Percentiles rank a stretch among this genome's conserved stretches.
Conservation (phyloP, 2,329 filamentous ascomycete species). For the Talaromyces piceae region DNA sequence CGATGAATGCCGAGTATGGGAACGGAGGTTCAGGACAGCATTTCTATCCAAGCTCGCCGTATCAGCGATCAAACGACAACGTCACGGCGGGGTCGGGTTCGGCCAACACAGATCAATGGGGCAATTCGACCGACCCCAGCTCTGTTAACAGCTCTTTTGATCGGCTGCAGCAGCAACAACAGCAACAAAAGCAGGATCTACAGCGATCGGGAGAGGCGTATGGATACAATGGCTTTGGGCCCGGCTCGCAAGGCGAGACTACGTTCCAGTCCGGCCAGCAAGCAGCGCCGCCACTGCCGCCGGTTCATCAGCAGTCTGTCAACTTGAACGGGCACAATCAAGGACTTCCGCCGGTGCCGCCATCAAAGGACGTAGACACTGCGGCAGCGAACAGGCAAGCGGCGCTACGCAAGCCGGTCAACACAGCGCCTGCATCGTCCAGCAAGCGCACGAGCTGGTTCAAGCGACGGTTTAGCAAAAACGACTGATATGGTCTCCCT, state of each 20-base stretch:
- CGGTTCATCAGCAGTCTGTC: slow-evolving; percentile 5
- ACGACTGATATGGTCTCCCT: not conserved
- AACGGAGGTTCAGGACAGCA: slow-evolving; percentile 1
- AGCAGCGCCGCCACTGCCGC: slow-evolving; percentile 4
- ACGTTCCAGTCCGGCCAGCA: not conserved
- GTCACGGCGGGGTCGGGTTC: slow-evolving; percentile 61
- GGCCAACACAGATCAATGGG: slow-evolving; percentile 61
- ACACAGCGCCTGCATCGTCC: slow-evolving; percentile 12
- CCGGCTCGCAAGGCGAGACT: slow-evolving; percentile 25
- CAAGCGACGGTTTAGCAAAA: slow-evolving; percentile 63
- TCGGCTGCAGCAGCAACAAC: slow-evolving; percentile 47
- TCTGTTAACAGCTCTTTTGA: slow-evolving; percentile 92
- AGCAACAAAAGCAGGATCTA: slow-evolving; percentile 29
- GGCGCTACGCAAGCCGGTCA: slow-evolving; percentile 16
- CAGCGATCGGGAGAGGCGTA: slow-evolving; percentile 51
- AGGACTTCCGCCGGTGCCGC: slow-evolving; percentile 4
- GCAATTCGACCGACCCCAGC: slow-evolving; percentile 81
- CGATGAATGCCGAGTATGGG: slow-evolving; percentile 25
- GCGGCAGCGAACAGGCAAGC: slow-evolving; percentile 14
- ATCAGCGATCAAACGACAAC: slow-evolving; percentile 80
- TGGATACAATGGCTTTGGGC: slow-evolving; percentile 51
- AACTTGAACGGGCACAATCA: not conserved
- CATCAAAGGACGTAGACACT: slow-evolving; percentile 5
- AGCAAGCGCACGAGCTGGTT: slow-evolving; percentile 92
- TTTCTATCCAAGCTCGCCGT: slow-evolving; percentile 43